Conservation (phyloP, 140 eudicot species). For the Stevia rebaudiana region DNA sequence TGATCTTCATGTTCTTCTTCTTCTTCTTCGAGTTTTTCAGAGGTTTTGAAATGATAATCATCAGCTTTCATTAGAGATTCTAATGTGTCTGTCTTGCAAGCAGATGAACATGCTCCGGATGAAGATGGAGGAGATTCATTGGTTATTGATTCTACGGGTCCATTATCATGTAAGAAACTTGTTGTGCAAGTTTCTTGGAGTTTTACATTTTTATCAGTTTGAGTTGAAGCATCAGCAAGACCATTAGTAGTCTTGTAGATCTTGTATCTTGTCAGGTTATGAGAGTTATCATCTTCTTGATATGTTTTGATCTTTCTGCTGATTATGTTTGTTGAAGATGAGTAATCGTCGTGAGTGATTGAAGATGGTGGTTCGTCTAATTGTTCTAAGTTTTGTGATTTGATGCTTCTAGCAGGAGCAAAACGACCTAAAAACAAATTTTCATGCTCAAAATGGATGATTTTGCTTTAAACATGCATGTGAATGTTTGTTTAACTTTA, state of each 20-base stretch:
- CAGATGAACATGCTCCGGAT: conserved; percentile 61
- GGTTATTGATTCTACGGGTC: conserved; percentile 18
- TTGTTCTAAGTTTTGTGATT: conserved; percentile 42
- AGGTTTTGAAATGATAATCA: conserved; percentile 54
- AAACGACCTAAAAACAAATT: conserved; percentile 35
- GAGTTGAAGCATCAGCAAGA: conserved; percentile 84
- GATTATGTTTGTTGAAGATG: conserved; percentile 62
- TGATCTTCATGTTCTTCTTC: neutral
- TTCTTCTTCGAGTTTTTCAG: conserved; percentile 43
- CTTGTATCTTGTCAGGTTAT: conserved; percentile 65
- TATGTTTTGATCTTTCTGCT: conserved; percentile 49
- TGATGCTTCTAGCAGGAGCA: conserved; percentile 3
- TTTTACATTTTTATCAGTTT: conserved; percentile 53
- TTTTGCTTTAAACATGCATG: too few species aligned
- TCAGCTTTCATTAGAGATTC: conserved; percentile 83
- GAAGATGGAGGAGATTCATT: conserved; percentile 58
- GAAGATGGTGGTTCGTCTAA: conserved; percentile 59
- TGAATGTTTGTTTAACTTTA: too few species aligned
- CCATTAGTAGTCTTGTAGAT: conserved; percentile 53
- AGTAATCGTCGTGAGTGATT: conserved; percentile 67
- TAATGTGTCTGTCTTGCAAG: conserved; percentile 65
- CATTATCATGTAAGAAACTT: conserved; percentile 73
- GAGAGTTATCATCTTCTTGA: conserved; percentile 62
- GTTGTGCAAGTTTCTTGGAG: conserved; percentile 50
- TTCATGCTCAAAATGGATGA: neutral